Conservation (phyloP, 805 yeast genomes). For the Candida ortonii region DNA sequence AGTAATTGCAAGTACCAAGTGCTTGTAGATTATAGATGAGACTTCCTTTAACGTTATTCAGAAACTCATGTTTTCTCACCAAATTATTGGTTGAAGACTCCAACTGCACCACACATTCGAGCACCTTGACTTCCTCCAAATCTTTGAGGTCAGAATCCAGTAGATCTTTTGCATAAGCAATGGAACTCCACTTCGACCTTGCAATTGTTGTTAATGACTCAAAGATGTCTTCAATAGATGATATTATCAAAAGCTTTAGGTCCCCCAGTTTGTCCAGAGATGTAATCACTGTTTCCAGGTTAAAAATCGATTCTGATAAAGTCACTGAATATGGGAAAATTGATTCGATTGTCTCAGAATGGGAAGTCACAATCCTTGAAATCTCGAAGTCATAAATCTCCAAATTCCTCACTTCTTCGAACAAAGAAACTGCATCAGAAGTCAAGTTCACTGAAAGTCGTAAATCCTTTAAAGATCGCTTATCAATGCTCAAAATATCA, state of each 20-base stretch:
- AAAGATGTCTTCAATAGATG: conserved; percentile 29
- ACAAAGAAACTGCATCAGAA: conserved; percentile 37
- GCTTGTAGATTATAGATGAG: conserved; percentile 23
- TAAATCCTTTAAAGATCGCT: conserved; percentile 15
- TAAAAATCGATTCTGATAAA: conserved; percentile 48
- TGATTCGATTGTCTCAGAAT: conserved; percentile 47
- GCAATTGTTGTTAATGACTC: conserved; percentile 34
- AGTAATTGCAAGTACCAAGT: conserved; percentile 30
- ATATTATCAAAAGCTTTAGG: conserved; percentile 38
- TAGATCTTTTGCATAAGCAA: conserved; percentile 49
- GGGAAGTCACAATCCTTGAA: conserved; percentile 49
- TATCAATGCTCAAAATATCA: conserved; percentile 37
- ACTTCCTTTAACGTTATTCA: conserved; percentile 28
- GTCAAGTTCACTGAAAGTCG: conserved; percentile 53
- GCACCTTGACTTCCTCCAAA: conserved; percentile 29
- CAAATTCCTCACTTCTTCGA: conserved; percentile 54
- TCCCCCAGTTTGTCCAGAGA: conserved; percentile 34
- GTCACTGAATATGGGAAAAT: conserved; percentile 57
- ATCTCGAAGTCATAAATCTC: conserved; percentile 50
- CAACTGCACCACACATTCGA: conserved; percentile 31
- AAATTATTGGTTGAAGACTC: conserved; percentile 33
- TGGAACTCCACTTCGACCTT: conserved; percentile 50
- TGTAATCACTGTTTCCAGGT: conserved; percentile 30
- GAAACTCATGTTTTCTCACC: conserved; percentile 29
- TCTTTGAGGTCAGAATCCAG: conserved; percentile 28